Evolutionary conservation across 2,329 filamentous ascomycete genomes (phyloP).

Genomic region (Colletotrichum sp.): DNA sequence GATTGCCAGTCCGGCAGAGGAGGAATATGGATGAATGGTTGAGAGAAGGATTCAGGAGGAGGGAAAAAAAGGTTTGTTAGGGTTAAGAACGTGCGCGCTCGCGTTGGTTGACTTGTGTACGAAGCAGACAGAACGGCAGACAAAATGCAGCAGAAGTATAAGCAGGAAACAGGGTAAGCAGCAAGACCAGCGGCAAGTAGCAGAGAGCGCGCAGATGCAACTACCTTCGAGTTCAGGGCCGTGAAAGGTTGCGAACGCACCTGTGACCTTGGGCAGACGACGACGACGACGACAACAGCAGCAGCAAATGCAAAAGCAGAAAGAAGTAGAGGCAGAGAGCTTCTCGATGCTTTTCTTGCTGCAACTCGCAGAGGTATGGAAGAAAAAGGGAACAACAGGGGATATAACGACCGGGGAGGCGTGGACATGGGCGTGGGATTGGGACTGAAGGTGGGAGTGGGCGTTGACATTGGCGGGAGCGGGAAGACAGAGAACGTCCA

Average conservation of each 20-base stretch:
- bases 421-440: neutral
- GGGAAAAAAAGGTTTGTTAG: neutral
- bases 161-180: neutral
- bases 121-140: neutral
- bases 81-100: conserved; percentile 5
- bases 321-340: neutral
- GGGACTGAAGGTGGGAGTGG: neutral
- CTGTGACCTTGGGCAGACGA: neutral
- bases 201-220: neutral
- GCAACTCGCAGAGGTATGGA: conserved; percentile 16
- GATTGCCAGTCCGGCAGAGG: neutral
- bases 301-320: neutral
- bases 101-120: neutral
- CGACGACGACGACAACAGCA: neutral
- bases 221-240: neutral
- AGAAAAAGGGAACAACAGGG: conserved; percentile 13
- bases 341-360: conserved; percentile 20
- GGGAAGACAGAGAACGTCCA: neutral
- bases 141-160: neutral
- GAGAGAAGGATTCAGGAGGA: neutral
- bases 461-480: neutral
- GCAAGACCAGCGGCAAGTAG: neutral
- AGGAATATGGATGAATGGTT: neutral
- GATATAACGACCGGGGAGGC: conserved; percentile 19
- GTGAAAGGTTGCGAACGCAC: neutral